Evolutionary conservation across 1,139 yeast genomes (phyloP).

Genomic region (Candida neerlandica): DNA sequence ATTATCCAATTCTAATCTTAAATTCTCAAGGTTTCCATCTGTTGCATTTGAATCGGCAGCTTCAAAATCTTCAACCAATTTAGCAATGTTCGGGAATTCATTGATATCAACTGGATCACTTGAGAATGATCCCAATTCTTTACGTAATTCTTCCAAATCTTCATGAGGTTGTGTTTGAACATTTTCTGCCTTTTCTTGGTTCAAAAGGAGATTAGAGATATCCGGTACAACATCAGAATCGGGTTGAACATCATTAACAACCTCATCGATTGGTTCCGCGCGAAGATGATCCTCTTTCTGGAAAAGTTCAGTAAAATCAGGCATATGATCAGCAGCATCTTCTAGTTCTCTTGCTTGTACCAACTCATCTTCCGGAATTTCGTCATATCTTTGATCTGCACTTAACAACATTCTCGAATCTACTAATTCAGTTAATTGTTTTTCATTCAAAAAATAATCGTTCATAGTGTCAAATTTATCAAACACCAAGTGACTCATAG

Average conservation of each 20-base stretch:
- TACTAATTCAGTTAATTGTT: slow-evolving; percentile 7
- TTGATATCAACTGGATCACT: slow-evolving; percentile 20
- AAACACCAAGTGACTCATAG: slow-evolving; percentile 13
- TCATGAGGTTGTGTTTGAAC: slow-evolving; percentile 6
- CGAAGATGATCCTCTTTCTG: slow-evolving; percentile 5
- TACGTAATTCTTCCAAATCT: slow-evolving; percentile 11
- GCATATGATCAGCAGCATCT: no score
- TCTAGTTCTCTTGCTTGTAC: no score
- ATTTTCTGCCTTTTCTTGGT: slow-evolving; percentile 8
- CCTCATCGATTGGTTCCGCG: neutral
- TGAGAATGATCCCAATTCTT: slow-evolving; percentile 26
- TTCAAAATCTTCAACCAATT: slow-evolving; percentile 13
- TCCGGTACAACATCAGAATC: slow-evolving; percentile 2
- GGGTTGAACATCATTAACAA: neutral
- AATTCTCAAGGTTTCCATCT: slow-evolving; percentile 10
- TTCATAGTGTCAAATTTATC: slow-evolving; percentile 15
- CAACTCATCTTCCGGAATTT: neutral
- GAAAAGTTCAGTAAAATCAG: neutral
- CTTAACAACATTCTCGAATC: slow-evolving; percentile 6
- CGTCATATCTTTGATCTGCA: neutral
- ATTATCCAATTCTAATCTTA: slow-evolving; percentile 10
- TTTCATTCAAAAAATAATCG: slow-evolving; percentile 7
- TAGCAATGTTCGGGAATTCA: slow-evolving; percentile 16
- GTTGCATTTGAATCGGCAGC: slow-evolving; percentile 3
- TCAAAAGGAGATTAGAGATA: slow-evolving; percentile 7